Evolutionary conservation across 2,329 filamentous ascomycete species (phyloP).

Genomic region (Stachybotrys chartarum): DNA sequence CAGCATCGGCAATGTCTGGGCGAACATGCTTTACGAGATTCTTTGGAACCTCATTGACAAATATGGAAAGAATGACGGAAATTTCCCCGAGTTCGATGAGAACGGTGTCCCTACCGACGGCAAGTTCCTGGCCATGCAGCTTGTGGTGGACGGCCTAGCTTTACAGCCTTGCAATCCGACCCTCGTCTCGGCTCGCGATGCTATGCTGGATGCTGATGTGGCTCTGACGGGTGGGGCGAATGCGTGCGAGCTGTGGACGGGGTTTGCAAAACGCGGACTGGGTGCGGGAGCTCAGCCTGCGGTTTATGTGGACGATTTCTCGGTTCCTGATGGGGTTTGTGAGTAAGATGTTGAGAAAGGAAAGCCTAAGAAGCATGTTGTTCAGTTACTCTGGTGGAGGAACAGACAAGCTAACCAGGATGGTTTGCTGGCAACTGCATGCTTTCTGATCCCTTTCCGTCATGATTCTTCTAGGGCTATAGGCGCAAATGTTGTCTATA

Average conservation of each 20-base stretch:
- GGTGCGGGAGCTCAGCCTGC: conserved; percentile 24
- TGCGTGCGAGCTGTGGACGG: conserved; percentile 39
- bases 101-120: conserved; percentile 39
- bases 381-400: too few relatives aligned
- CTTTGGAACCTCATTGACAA: conserved; percentile 46
- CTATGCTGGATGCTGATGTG: conserved; percentile 41
- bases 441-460: too few relatives aligned
- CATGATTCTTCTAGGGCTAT: too few relatives aligned
- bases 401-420: too few relatives aligned
- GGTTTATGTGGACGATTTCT: conserved; percentile 23
- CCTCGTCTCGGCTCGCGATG: conserved; percentile 38
- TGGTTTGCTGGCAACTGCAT: too few relatives aligned
- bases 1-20: conserved; percentile 44
- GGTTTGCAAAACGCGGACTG: conserved; percentile 44
- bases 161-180: conserved; percentile 45
- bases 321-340: conserved; percentile 15
- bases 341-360: neutral
- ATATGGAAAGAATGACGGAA: conserved; percentile 34
- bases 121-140: conserved; percentile 39
- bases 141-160: conserved; percentile 40
- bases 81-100: conserved; percentile 27
- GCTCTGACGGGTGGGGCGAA: conserved; percentile 40
- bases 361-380: neutral
- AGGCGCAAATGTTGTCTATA: too few relatives aligned
- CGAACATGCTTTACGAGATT: conserved; percentile 44